Percentiles rank a stretch among this genome's conserved stretches.
Conservation (phyloP, 306 rosid genomes). For the Psophocarpus tetragonolobus region DNA sequence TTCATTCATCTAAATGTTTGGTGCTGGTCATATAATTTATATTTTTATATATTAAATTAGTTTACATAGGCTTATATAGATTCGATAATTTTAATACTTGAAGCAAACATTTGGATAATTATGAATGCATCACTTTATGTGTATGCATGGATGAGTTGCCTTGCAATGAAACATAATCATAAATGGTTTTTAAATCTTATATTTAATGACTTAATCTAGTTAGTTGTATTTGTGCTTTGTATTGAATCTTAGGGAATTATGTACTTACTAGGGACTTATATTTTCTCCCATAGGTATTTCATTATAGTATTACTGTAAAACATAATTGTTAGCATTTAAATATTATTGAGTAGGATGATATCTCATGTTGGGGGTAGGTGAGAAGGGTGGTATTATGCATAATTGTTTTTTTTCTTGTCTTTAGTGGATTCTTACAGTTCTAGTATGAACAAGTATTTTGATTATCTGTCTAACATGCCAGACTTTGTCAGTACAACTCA, state of each 20-base stretch:
- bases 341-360: slow-evolving; percentile 19
- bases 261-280: neutral
- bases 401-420: slow-evolving; percentile 22
- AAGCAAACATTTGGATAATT: slow-evolving; percentile 20
- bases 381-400: slow-evolving; percentile 18
- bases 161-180: slow-evolving; percentile 2
- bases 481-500: slow-evolving; percentile 76
- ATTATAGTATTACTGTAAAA: slow-evolving; percentile 23
- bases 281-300: slow-evolving; percentile 4
- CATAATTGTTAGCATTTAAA: neutral
- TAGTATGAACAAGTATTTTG: slow-evolving; percentile 21
- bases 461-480: slow-evolving; percentile 40
- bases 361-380: slow-evolving; percentile 19
- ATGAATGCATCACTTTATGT: neutral
- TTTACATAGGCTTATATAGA: neutral
- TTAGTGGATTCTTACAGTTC: slow-evolving; percentile 1
- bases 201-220: neutral
- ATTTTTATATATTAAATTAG: neutral
- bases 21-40: slow-evolving; percentile 1
- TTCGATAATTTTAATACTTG: neutral
- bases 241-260: neutral
- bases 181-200: neutral
- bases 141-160: neutral
- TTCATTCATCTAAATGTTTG: neutral
- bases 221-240: slow-evolving; percentile 10